Evolutionary conservation across 2,329 filamentous ascomycete genomes (phyloP), one percentile per base, ranked within the genome.

Genomic region (Cercospora sp.): DNA sequence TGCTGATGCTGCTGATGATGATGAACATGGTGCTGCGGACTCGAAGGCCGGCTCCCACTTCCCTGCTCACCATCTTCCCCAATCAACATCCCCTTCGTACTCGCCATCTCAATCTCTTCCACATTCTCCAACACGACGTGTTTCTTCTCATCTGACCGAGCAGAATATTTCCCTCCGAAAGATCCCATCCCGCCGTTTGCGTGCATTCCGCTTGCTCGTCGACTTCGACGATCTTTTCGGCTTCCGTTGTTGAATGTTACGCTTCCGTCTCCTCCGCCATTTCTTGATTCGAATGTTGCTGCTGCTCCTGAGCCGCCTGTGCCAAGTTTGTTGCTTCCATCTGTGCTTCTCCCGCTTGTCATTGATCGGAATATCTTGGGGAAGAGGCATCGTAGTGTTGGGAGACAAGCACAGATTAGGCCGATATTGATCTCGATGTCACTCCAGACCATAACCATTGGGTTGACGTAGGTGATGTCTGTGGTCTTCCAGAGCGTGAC

Each of bases 391-490:
- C 51, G 80, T 33, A 78, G 69, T 16, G 78, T 78, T 7, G 78
- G 79, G 9, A 80, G 72, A 60, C 75, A 79, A 8, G 76, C 77
- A 66, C 75, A 79, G n/a, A 79, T 72, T 20, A 80, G 77, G 18
- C 73, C 76, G 23, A 75, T 73, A 63, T 79, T 79, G 63, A 76
- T 70, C 69, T 80, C 79, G 12, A 79, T 48, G 2, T 64, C 65
- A 18, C 74, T 76, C 78, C 78, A 80, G 23, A 78, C 73, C 20
- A 75, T 75, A 2, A 74, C 72, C 28, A 75, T 74, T 9, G 73
- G 72, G 57, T 78, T 77, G 64, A 74, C 65, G 65, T 72, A 77
- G 53, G 70, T 75, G 0, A 73, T 64, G 57, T 78, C 77, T 5
- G 65, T 71, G 3, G 67, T 69, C 8, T 70, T 64, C 20, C 73